Evolutionary conservation across 2,329 filamentous ascomycete species (phyloP), one percentile per base, ranked within the genome.

Genomic region (Colletotrichum magnum): DNA sequence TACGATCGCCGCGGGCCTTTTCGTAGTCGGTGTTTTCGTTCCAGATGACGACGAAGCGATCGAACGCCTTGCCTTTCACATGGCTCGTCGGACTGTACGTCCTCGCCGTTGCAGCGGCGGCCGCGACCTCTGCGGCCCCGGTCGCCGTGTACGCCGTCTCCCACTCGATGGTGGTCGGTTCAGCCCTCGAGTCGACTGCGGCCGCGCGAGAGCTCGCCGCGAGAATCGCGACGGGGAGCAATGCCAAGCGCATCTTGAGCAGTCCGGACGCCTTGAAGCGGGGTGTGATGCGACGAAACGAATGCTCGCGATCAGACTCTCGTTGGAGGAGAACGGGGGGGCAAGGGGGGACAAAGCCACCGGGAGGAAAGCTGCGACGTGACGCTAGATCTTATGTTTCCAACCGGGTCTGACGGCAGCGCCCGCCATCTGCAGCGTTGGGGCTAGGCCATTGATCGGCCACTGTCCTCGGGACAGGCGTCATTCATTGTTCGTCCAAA

Each of bases 11-110:
- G 45, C 83, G 82, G 2, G 92, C 89, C 75, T 90, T 87, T 60
- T 88, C 85, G 72, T 88, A 94, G 79, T 90, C 86, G 57, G 90
- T 93, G 77, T 95, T 95, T 82, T 95, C 93, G 56, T 94, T 85
- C 90, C 91, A 95, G 78, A 95, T 89, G 66, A 90, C 87, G 64
- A 89, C 89, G 70, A 93, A 88, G 16, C 93, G 89, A 76, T 94
- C 87, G 76, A 95, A 95, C 0, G 86, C 89, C 76, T 91, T 89
- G 71, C 93, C 93, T 76, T 89, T 86, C 59, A 94, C 89, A 74
- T 89, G 77, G 77, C 86, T 90, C 39, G 86, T 89, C 2, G 90
- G 89, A 70, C 88, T 89, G 70, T 81, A 80, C 1, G 90, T 90
- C 76, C 85, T 83, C 12, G 89, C 89, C 1, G 88, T 91, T 7